These are phyloP conservation scores for Fusarium robinianum DNA, from an alignment of 2,329 filamentous ascomycete species.

Conservation along the genomic window DNA sequence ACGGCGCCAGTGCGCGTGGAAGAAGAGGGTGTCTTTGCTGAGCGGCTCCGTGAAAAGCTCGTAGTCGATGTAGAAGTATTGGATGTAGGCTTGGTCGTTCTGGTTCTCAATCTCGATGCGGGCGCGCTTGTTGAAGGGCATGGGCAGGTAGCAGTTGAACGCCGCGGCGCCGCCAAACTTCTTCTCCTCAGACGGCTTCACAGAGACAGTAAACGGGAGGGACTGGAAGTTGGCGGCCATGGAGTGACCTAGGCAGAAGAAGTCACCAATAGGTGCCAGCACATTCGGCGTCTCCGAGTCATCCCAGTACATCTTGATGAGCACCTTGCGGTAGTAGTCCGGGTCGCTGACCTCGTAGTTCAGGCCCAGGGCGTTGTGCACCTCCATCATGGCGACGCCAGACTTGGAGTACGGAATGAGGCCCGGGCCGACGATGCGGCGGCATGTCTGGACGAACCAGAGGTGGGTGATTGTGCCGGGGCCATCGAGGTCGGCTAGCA, in stretches of 20 bases:
- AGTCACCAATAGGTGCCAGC: conserved; percentile 39
- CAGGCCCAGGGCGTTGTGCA: conserved; percentile 39
- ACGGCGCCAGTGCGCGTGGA: conserved; percentile 42
- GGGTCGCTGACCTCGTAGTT: conserved; percentile 42
- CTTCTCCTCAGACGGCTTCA: conserved; percentile 41
- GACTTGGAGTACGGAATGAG: conserved; percentile 42
- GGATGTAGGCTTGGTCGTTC: conserved; percentile 40
- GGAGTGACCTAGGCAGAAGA: conserved; percentile 41
- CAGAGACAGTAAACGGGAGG: conserved; percentile 41
- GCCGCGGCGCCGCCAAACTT: conserved; percentile 42
- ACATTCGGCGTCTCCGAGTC: conserved; percentile 40
- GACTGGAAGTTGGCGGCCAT: conserved; percentile 43
- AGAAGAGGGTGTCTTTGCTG: conserved; percentile 39
- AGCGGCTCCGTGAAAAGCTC: conserved; percentile 36
- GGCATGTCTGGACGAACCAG: conserved; percentile 43
- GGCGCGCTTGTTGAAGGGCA: conserved; percentile 43
- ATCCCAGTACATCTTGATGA: conserved; percentile 45
- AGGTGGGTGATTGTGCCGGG: conserved; percentile 41
- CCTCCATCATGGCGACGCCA: conserved; percentile 43
- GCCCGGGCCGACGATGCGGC: conserved; percentile 40
- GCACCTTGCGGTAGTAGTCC: conserved; percentile 43
- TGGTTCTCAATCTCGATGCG: conserved; percentile 44
- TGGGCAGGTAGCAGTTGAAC: conserved; percentile 41
- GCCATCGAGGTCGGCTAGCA: conserved; percentile 39
- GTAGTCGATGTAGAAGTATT: conserved; percentile 45